Conservation (phyloP, 208 protist genomes). For the Angomonas ambiguus region DNA sequence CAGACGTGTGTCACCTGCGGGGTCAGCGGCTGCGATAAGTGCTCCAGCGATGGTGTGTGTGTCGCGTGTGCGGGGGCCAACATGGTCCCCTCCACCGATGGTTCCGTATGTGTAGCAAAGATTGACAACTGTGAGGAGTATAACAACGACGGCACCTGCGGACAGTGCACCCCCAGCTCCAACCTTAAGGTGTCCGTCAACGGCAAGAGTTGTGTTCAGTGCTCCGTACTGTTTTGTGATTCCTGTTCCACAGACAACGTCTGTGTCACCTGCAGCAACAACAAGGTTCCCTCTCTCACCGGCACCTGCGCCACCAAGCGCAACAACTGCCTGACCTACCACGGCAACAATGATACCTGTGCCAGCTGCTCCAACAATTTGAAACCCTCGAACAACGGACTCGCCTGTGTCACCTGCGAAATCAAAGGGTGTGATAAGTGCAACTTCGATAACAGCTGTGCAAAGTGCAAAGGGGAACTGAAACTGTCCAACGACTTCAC, state of each 20-base stretch:
- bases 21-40: background rate
- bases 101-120: background rate
- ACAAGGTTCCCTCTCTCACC: too few relatives aligned
- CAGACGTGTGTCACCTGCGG: background rate
- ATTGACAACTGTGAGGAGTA: background rate
- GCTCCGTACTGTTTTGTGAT: background rate
- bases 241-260: background rate
- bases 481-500: too few relatives aligned
- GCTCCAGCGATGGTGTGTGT: background rate
- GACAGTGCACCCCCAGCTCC: background rate
- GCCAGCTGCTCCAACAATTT: too few relatives aligned
- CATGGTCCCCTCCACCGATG: background rate
- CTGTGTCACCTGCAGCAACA: background rate
- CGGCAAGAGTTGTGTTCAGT: background rate
- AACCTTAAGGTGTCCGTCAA: background rate
- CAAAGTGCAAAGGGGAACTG: too few relatives aligned
- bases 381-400: background rate
- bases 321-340: too few relatives aligned
- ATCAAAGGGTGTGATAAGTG: background rate
- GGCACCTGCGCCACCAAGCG: too few relatives aligned
- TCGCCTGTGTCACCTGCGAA: background rate
- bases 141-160: background rate
- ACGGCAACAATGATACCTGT: too few relatives aligned
- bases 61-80: background rate
- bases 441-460: background rate